Percentiles rank a stretch among this genome's conserved stretches.
Evolutionary conservation across 106 monocot species (phyloP).

Genomic region (Dendrobium nobile): DNA sequence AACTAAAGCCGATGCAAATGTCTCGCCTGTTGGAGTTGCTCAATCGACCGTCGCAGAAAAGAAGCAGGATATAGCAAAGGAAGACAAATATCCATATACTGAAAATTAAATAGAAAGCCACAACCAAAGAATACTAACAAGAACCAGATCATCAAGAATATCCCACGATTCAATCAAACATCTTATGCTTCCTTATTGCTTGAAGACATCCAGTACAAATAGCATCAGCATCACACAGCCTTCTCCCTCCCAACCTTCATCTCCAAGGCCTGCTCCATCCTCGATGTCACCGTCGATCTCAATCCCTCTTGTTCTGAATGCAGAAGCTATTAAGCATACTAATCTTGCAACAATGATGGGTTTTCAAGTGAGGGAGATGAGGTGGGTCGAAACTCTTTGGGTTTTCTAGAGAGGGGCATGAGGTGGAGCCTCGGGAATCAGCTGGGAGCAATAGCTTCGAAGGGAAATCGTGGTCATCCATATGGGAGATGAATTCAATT

Average conservation of each 20-base stretch:
- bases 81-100: not conserved
- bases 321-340: constrained; percentile 14
- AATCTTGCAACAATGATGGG: constrained; percentile 13
- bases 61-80: constrained; percentile 5
- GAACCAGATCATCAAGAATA: constrained; percentile 59
- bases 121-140: constrained; percentile 19
- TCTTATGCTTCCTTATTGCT: constrained; percentile 58
- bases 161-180: constrained; percentile 19
- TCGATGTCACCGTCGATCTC: constrained; percentile 91
- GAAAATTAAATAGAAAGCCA: constrained; percentile 8
- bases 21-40: no score
- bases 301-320: constrained; percentile 54
- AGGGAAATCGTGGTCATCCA: constrained; percentile 44
- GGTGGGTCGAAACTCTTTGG: no score
- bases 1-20: no score
- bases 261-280: constrained; percentile 88
- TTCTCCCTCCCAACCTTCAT: constrained; percentile 85
- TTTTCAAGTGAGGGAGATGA: not conserved
- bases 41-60: not conserved
- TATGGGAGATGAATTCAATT: constrained; percentile 41
- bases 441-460: constrained; percentile 87
- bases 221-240: constrained; percentile 42
- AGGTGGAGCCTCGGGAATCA: constrained; percentile 71
- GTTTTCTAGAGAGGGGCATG: no score
- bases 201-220: constrained; percentile 83